Evolutionary conservation across 352 stramenopile genomes (phyloP).

Genomic region (Globisporangium viniferum): DNA sequence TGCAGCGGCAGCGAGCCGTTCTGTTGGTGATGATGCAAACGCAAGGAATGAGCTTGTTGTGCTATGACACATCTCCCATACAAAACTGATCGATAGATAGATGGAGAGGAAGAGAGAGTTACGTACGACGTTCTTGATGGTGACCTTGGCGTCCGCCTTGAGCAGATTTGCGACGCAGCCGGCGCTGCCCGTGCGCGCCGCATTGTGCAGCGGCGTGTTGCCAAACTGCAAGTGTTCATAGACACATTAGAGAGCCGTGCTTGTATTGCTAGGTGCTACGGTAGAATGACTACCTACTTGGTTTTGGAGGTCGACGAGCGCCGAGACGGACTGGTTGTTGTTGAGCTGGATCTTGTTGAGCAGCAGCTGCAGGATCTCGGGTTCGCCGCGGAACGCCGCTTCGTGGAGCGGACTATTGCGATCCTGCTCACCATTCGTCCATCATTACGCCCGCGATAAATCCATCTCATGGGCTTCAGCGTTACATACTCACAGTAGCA

Average conservation of each 20-base stretch:
- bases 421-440: conserved; percentile 31
- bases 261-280: background rate
- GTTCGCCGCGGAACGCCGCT: conserved; percentile 49
- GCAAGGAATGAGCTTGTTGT: background rate
- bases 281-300: conserved; percentile 26
- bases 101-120: background rate
- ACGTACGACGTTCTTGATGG: conserved; percentile 56
- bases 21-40: conserved; percentile 18
- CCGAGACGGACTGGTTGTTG: conserved; percentile 25
- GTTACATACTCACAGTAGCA: background rate
- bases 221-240: conserved; percentile 44
- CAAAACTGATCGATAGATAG: background rate
- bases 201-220: conserved; percentile 76
- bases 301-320: conserved; percentile 59
- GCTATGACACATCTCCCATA: background rate
- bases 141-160: conserved; percentile 37
- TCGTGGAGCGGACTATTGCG: conserved; percentile 77
- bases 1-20: conserved; percentile 72
- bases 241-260: background rate
- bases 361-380: conserved; percentile 46
- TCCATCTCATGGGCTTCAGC: background rate
- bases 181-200: conserved; percentile 48
- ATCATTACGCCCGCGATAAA: background rate
- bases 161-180: conserved; percentile 53
- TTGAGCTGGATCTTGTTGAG: conserved; percentile 51